Percentiles rank a stretch among this genome's conserved stretches.
Evolutionary conservation across 2,329 filamentous ascomycete genomes (phyloP).

Genomic region (Elsinoe perseae): DNA sequence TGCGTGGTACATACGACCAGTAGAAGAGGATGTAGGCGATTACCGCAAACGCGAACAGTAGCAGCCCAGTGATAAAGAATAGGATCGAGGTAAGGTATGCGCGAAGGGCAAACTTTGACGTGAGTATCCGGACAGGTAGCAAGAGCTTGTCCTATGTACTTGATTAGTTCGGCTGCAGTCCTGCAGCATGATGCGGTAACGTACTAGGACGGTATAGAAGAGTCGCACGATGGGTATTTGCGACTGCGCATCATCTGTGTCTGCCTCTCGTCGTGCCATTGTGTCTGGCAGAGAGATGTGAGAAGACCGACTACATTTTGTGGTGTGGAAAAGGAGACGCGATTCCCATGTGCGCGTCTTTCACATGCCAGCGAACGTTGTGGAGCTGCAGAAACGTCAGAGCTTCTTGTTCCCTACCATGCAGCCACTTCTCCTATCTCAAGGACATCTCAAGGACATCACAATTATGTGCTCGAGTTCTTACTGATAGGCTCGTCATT

Average conservation of each 20-base stretch:
- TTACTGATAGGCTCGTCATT: background rate
- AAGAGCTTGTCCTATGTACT: constrained; percentile 45
- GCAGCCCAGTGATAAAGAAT: constrained; percentile 44
- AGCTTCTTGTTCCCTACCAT: background rate
- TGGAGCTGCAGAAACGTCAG: background rate
- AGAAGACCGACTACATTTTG: constrained; percentile 6
- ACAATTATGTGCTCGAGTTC: background rate
- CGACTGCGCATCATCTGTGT: background rate
- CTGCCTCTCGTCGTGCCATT: constrained; percentile 12
- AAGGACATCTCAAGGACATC: background rate
- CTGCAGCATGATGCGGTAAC: background rate
- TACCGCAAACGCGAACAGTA: constrained; percentile 51
- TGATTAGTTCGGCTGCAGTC: background rate
- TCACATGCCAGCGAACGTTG: constrained; percentile 10
- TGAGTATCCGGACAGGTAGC: constrained; percentile 46
- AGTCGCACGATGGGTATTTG: constrained; percentile 4
- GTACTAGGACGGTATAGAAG: background rate
- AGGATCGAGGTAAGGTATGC: constrained; percentile 56
- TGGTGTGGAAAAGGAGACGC: constrained; percentile 11
- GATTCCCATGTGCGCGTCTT: background rate
- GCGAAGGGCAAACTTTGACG: constrained; percentile 55
- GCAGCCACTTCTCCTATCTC: background rate
- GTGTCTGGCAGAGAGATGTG: constrained; percentile 8
- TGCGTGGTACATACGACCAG: constrained; percentile 58
- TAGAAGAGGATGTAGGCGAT: constrained; percentile 61